phyloP scores from a whole-genome alignment of 768 basidiomycete genomes.

The Leccinellum luteum region DNA sequence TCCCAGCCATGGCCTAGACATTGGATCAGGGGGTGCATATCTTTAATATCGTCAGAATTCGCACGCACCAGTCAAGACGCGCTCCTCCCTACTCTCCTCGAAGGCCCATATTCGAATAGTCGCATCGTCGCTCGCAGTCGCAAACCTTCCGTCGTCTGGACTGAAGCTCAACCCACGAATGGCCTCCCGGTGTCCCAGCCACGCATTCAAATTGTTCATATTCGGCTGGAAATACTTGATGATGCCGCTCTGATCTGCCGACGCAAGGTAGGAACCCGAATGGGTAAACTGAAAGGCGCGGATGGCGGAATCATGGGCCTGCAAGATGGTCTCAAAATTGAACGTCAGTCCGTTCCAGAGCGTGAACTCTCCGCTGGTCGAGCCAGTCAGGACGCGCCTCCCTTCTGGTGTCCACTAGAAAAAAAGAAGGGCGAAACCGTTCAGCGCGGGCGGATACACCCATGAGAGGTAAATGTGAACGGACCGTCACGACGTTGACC shows the following conservation, averaged over 20 bases:
- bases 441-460: neutral
- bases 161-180: conserved; percentile 90
- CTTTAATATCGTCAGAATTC: neutral
- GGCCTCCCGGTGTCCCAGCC: conserved; percentile 92
- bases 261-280: conserved; percentile 89
- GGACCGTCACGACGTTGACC: conserved; percentile 89
- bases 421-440: conserved; percentile 1
- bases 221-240: conserved; percentile 99
- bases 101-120: conserved; percentile 95
- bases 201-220: conserved; percentile 97
- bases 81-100: conserved; percentile 86
- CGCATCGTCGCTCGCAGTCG: conserved; percentile 94
- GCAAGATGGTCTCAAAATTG: conserved; percentile 99
- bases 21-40: conserved; percentile 11
- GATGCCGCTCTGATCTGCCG: conserved; percentile 87
- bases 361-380: conserved; percentile 96
- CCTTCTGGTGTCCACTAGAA: conserved; percentile 96
- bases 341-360: conserved; percentile 99
- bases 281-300: conserved; percentile 89
- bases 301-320: conserved; percentile 95
- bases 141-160: conserved; percentile 89
- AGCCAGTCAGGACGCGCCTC: conserved; percentile 89
- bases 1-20: conserved; percentile 94
- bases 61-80: conserved; percentile 69
- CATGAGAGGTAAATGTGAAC: conserved; percentile 31